Base-by-base conservation (phyloP, 257 asterid species). In the Solanum phureja region DNA sequence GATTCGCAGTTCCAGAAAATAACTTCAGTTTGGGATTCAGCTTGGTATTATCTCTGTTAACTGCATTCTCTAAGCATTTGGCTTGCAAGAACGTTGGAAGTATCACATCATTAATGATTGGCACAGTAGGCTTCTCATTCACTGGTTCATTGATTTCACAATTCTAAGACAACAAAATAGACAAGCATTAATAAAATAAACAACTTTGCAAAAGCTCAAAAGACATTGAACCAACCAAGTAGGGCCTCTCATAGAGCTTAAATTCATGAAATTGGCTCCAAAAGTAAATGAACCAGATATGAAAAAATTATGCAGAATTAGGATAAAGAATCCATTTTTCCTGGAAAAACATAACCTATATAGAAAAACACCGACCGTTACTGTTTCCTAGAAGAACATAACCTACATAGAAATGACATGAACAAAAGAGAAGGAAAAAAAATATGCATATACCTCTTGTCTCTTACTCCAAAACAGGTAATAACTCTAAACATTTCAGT, bases 1-100 rank as follows among this genome's bases (percentile, higher is more conserved):
- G 91, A 90, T 95, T 95, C 5, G 96, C 94, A 2, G 96, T 73
- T 81, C 98, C 98, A 40, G 98, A 94, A 91, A 94, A 95, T 88
- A 95, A 89, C 85, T 94, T 95, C 44, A 94, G 96, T 92, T 91
- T 95, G 87, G 83, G 52, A 33, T 94, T 95, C 49, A 94, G 95
- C 92, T 91, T 95, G 88, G 74, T 33, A 34, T 72, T 86, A 33
- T 87, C 93, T 42, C 89, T 90, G 31, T 64, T 86, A 37, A 91
- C 92, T 3, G 91, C 90, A 89, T 83, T 89, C 89, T 91, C 94
- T 89, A 91, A 88, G 44, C 94, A 92, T 86, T 86, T 92, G 21
- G 98, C 92, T 83, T 93, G 95, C 94, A 93, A 88, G 83, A 92
- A 94, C 82, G 89, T 92, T 2, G 99, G 93, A n/a, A 91, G 90